A percentile compares a stretch with the other conserved stretches of the same genome.
Evolutionary conservation across 148 eudicot species (phyloP).

Genomic region (Persicaria maculosa): DNA sequence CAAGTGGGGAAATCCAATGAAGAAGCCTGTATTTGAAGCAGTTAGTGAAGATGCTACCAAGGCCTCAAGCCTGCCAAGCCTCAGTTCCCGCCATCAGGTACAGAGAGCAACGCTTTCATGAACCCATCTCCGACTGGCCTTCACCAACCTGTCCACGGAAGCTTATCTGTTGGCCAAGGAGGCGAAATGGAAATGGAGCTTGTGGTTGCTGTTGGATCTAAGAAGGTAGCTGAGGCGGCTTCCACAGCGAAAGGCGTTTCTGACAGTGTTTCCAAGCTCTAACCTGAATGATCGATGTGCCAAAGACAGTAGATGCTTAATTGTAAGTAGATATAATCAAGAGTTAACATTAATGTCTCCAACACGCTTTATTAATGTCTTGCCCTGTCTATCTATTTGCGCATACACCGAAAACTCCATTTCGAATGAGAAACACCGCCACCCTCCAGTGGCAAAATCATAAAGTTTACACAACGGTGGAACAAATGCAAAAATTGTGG

Average conservation of each 20-base stretch:
- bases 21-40: conserved; percentile 80
- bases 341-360: not conserved
- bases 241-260: not conserved
- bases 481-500: conserved; percentile 11
- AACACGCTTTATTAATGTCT: conserved; percentile 7
- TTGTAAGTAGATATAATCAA: not conserved
- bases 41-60: conserved; percentile 53
- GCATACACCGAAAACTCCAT: conserved; percentile 1
- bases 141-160: conserved; percentile 25
- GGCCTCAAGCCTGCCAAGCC: conserved; percentile 43
- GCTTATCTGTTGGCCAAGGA: not conserved
- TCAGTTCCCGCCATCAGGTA: conserved; percentile 20
- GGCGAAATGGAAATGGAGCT: too few species aligned
- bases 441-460: conserved; percentile 6
- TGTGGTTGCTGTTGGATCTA: not conserved
- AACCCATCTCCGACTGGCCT: conserved; percentile 15
- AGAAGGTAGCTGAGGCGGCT: conserved; percentile 24
- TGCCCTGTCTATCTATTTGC: conserved; percentile 6
- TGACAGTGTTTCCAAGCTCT: too few species aligned
- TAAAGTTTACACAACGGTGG: not conserved
- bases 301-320: not conserved
- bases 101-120: conserved; percentile 12
- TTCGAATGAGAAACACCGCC: not conserved
- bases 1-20: conserved; percentile 60
- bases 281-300: too few species aligned